A percentile compares a stretch with the other conserved stretches of the same genome.
These are phyloP conservation scores for Tolypocladium ophioglossoides DNA, from an alignment of 2,329 filamentous ascomycete genomes.

Conservation along the genomic window DNA sequence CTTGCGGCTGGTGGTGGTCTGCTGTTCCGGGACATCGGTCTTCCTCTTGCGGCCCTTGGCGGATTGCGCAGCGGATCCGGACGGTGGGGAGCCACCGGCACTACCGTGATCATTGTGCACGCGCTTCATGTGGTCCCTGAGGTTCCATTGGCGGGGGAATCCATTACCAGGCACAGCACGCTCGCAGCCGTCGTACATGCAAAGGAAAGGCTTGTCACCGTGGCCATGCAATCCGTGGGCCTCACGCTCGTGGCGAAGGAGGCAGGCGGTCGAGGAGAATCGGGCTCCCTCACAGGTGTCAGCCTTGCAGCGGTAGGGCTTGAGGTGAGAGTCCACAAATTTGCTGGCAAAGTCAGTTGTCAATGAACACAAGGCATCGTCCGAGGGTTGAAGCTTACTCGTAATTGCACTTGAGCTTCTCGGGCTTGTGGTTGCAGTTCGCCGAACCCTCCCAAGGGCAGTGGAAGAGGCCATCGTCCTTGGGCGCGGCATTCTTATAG, in stretches of 20 bases:
- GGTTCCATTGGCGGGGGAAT: conserved; percentile 91
- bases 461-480: conserved; percentile 76
- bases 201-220: conserved; percentile 84
- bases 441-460: conserved; percentile 72
- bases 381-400: conserved; percentile 55
- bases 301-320: conserved; percentile 91
- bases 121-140: conserved; percentile 93
- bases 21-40: conserved; percentile 35
- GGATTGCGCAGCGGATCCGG: conserved; percentile 18
- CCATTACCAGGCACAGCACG: conserved; percentile 73
- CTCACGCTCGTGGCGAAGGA: conserved; percentile 90
- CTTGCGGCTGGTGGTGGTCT: conserved; percentile 34
- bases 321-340: conserved; percentile 92
- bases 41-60: conserved; percentile 48
- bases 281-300: conserved; percentile 72
- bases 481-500: conserved; percentile 56
- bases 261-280: conserved; percentile 91
- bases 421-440: conserved; percentile 78
- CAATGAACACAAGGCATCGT: neutral
- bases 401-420: conserved; percentile 98
- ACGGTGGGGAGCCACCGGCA: conserved; percentile 29
- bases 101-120: conserved; percentile 61
- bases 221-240: conserved; percentile 94
- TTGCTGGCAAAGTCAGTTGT: conserved; percentile 51
- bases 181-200: conserved; percentile 80